These are phyloP conservation scores for Mucor mucedo DNA, from an alignment of 371 early-diverging fungal genomes.

Conservation along the genomic window DNA sequence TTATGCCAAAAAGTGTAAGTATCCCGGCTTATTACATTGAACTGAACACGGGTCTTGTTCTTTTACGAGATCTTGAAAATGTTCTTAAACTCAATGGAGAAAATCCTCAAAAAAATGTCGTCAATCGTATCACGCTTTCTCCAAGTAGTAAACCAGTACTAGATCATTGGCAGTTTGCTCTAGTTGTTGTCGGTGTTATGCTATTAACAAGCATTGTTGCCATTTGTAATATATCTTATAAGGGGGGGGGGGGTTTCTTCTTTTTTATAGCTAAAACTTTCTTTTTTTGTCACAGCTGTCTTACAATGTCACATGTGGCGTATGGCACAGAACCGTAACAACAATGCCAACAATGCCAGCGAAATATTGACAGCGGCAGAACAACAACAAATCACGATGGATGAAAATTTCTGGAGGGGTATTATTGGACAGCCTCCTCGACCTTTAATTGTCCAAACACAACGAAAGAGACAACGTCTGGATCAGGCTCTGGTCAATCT, in stretches of 20 bases:
- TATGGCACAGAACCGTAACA: not conserved
- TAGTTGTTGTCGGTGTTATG: slow-evolving; percentile 50
- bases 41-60: slow-evolving; percentile 20
- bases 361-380: slow-evolving; percentile 17
- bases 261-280: not conserved
- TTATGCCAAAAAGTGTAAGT: slow-evolving; percentile 26
- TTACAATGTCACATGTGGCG: slow-evolving; percentile 34
- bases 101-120: not conserved
- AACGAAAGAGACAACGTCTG: slow-evolving; percentile 10
- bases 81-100: slow-evolving; percentile 11
- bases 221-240: slow-evolving; percentile 30
- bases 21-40: slow-evolving; percentile 41
- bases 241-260: not conserved
- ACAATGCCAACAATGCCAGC: not conserved
- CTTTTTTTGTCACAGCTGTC: slow-evolving; percentile 2
- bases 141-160: slow-evolving; percentile 31
- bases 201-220: slow-evolving; percentile 44
- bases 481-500: slow-evolving; percentile 15
- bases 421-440: slow-evolving; percentile 13
- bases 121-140: slow-evolving; percentile 34
- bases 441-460: not conserved
- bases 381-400: slow-evolving; percentile 13
- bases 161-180: slow-evolving; percentile 58
- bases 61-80: slow-evolving; percentile 26
- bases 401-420: slow-evolving; percentile 21